Base-by-base conservation (phyloP, 768 basidiomycete species). In the Lactarius quietus region DNA sequence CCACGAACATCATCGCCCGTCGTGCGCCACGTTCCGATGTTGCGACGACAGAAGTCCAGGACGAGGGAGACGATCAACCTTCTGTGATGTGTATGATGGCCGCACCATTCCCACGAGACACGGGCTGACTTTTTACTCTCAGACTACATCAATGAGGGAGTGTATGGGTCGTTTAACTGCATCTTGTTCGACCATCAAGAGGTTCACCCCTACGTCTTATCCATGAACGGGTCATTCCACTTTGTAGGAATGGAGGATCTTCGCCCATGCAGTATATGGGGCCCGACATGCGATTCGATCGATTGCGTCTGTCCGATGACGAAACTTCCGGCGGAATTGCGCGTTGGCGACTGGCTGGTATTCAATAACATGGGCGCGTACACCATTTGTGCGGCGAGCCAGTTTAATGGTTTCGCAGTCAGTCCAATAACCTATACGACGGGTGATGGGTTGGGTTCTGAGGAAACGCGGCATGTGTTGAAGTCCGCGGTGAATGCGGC, bases 291-390 rank as follows among this genome's bases (percentile, higher is more conserved):
- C 82, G 97, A 98, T 74, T 93, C 92, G 38, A 93, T 99, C 72
- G 97, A 99, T 78, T 90, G 91, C 74, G 94, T 99, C 63, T 88
- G 82, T 72, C 81, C 82, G 70, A 81, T 78, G 64, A 81, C 81
- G 59, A 80, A 76, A 72, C 81, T 92, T 67, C 94, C 92, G 4
- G 77, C 76, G 35, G 82, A 82, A 1, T 81, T 98, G 60, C 82
- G 84, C 65, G 94, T 97, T 8, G 97, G 97, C 8, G 97, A 99
- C 75, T 99, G 97, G 97, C 84, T 99, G 20, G 92, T 90, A n/a
- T 99, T 95, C 79, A 88, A 89, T 63, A 88, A 93, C 74, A 98
- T 99, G 97, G 97, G 97, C 35, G 97, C 97, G 36, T 99, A 99
- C 79, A 98, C 97, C n/a, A 79, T 94, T 65, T 97, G 95, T 73